These are phyloP conservation scores for Eimeria sp. DNA, from an alignment of 169 alveolate species.

Conservation along the genomic window DNA sequence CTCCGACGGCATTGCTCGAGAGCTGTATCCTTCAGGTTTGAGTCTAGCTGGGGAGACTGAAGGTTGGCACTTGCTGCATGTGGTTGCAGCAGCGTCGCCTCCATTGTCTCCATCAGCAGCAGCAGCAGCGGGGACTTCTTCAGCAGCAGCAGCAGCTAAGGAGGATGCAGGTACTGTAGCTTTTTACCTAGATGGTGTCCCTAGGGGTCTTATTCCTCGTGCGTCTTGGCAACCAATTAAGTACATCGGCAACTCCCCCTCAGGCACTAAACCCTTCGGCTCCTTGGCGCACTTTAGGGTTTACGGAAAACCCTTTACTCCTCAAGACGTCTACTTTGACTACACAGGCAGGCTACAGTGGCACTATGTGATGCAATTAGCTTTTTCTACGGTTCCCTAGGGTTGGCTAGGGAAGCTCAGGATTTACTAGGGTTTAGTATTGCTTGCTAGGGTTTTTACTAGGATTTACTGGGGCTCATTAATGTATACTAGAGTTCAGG, in stretches of 20 bases:
- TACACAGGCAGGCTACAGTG: conserved; percentile 10
- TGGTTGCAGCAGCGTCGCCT: conserved; percentile 36
- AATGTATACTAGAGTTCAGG: neutral
- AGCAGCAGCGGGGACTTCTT: conserved; percentile 2
- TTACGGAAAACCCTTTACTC: conserved; percentile 24
- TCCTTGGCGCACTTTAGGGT: conserved; percentile 4
- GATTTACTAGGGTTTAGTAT: neutral
- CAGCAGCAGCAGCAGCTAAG: conserved; percentile 4
- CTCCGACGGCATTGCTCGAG: conserved; percentile 25
- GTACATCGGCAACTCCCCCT: neutral
- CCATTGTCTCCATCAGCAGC: neutral
- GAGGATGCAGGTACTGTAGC: neutral
- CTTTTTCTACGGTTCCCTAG: neutral
- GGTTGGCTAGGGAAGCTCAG: neutral
- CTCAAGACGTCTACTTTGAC: conserved; percentile 11
- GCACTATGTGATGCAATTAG: neutral
- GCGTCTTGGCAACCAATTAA: conserved; percentile 17
- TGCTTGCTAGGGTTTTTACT: neutral
- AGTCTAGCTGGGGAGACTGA: neutral
- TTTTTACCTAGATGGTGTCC: conserved; percentile 35
- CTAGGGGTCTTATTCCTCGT: conserved; percentile 52
- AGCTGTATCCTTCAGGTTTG: conserved; percentile 12
- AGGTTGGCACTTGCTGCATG: conserved; percentile 64
- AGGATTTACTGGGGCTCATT: neutral
- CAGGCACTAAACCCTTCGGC: conserved; percentile 40